Percentiles rank a stretch among this genome's conserved stretches.
Evolutionary conservation across 768 basidiomycete species (phyloP).

Genomic region (Lenzites betulinus): DNA sequence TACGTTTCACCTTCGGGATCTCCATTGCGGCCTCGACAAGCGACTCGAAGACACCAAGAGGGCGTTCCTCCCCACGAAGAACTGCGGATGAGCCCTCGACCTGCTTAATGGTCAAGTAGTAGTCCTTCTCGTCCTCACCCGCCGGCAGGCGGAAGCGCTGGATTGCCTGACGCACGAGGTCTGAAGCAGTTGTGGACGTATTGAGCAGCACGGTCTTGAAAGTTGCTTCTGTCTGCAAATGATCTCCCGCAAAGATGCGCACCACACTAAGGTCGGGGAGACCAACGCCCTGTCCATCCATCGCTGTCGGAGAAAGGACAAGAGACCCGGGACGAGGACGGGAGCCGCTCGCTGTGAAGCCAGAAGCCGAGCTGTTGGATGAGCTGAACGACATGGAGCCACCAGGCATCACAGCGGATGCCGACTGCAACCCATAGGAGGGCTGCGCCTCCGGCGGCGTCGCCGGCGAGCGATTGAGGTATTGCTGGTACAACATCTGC

Average conservation of each 20-base stretch:
- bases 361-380: slow-evolving; percentile 42
- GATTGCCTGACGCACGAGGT: slow-evolving; percentile 88
- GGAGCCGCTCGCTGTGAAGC: slow-evolving; percentile 40
- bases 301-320: slow-evolving; percentile 60
- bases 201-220: slow-evolving; percentile 98
- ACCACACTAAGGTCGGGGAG: slow-evolving; percentile 91
- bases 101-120: slow-evolving; percentile 92
- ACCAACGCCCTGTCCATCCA: slow-evolving; percentile 61
- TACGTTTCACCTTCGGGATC: slow-evolving; percentile 87
- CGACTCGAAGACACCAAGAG: slow-evolving; percentile 87
- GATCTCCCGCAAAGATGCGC: slow-evolving; percentile 91
- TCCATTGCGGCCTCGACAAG: slow-evolving; percentile 81
- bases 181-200: slow-evolving; percentile 76
- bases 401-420: slow-evolving; percentile 60
- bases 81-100: slow-evolving; percentile 84
- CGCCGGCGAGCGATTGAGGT: slow-evolving; percentile 84
- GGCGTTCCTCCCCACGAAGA: slow-evolving; percentile 71
- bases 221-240: slow-evolving; percentile 90
- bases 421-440: slow-evolving; percentile 77
- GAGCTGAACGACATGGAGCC: slow-evolving; percentile 44
- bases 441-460: slow-evolving; percentile 75
- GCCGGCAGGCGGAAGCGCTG: slow-evolving; percentile 87
- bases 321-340: slow-evolving; percentile 79
- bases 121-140: slow-evolving; percentile 58
- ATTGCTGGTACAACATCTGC: slow-evolving; percentile 85